Evolutionary conservation across 2,329 filamentous ascomycete species (phyloP).

Genomic region (Exophiala phaeomuriformis): DNA sequence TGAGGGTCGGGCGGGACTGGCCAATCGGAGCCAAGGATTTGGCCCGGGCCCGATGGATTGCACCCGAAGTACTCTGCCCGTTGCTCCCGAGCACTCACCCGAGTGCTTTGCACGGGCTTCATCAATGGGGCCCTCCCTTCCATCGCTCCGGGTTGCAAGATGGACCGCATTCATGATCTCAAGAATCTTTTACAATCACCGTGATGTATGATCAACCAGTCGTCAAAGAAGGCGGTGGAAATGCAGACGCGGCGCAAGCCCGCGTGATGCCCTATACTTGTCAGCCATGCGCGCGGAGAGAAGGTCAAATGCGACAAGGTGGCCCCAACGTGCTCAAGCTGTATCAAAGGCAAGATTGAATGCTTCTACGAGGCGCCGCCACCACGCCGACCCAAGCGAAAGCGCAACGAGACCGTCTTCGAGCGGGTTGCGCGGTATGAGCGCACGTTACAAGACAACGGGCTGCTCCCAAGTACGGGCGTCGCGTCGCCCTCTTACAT

Average conservation of each 20-base stretch:
- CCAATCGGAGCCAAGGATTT: background rate
- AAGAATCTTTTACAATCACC: too few species aligned
- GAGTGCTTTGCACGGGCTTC: background rate
- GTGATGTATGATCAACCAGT: too few species aligned
- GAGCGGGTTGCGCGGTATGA: background rate
- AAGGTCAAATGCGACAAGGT: constrained; percentile 3
- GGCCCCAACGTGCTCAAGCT: background rate
- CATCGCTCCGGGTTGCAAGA: too few species aligned
- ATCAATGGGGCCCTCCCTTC: too few species aligned
- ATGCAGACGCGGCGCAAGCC: background rate
- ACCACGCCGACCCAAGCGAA: background rate
- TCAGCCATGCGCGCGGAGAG: background rate
- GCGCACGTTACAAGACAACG: background rate
- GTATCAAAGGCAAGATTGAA: background rate
- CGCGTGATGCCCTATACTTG: constrained; percentile 3
- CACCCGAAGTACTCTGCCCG: background rate
- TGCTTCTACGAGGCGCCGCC: constrained; percentile 1
- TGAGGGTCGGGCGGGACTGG: background rate
- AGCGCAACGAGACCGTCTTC: background rate
- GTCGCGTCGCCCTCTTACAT: background rate
- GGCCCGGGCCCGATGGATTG: background rate
- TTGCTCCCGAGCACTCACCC: background rate
- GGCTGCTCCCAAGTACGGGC: background rate
- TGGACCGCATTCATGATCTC: too few species aligned
- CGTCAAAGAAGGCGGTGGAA: too few species aligned